Conservation (phyloP, 768 basidiomycete species). For the Mycena indigotica region DNA sequence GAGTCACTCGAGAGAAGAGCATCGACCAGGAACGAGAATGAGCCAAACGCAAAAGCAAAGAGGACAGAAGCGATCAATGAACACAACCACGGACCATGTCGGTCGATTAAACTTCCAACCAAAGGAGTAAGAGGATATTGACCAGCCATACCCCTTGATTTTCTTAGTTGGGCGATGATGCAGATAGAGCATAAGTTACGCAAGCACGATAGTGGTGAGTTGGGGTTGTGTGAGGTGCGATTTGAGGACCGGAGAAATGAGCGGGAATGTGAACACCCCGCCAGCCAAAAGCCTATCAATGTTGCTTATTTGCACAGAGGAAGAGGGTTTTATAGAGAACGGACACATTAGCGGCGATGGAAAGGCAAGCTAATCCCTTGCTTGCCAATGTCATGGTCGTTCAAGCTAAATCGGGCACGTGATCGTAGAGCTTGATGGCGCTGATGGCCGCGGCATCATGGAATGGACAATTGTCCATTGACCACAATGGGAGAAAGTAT, state of each 20-base stretch:
- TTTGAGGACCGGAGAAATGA: conserved; percentile 66
- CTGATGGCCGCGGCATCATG: not conserved
- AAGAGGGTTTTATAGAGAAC: conserved; percentile 28
- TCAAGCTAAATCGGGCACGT: not conserved
- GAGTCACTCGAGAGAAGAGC: conserved; percentile 42
- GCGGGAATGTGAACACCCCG: conserved; percentile 79
- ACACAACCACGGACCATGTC: conserved; percentile 65
- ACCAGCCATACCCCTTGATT: conserved; percentile 76
- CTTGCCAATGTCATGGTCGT: no score
- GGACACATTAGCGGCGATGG: conserved; percentile 67
- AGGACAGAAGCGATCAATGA: conserved; percentile 63
- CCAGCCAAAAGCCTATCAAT: conserved; percentile 66
- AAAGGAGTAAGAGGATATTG: conserved; percentile 78
- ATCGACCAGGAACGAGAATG: conserved; percentile 62
- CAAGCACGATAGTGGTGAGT: conserved; percentile 74
- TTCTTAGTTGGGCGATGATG: conserved; percentile 5
- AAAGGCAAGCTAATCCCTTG: conserved; percentile 48
- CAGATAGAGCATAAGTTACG: conserved; percentile 45
- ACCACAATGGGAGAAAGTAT: not conserved
- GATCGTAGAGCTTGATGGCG: not conserved
- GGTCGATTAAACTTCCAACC: conserved; percentile 70
- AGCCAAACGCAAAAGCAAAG: conserved; percentile 61
- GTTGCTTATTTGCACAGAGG: not conserved
- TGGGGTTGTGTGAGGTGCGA: conserved; percentile 69
- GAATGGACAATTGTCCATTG: conserved; percentile 10